These are phyloP conservation scores for Wilcoxina mikolae DNA, from an alignment of 495 filamentous ascomycete species.

Conservation along the genomic window DNA sequence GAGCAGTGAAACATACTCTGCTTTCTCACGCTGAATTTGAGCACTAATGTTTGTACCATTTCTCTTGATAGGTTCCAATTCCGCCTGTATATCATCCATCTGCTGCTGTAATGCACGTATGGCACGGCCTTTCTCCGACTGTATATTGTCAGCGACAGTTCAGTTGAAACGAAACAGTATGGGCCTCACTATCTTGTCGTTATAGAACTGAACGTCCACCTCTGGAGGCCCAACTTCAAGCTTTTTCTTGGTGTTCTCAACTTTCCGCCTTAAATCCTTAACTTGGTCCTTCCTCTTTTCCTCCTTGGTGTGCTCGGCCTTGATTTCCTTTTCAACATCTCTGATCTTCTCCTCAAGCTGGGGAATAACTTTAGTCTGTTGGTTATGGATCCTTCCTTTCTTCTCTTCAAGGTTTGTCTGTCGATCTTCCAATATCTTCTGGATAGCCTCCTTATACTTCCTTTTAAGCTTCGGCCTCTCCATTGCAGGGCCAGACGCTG, in stretches of 20 bases:
- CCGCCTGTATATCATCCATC: slow-evolving; percentile 23
- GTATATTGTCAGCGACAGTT: slow-evolving; percentile 12
- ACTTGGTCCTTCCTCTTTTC: slow-evolving; percentile 39
- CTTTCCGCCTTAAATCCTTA: slow-evolving; percentile 26
- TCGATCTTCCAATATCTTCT: slow-evolving; percentile 12
- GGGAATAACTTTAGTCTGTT: slow-evolving; percentile 39
- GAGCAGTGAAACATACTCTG: slow-evolving; percentile 28
- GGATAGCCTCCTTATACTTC: slow-evolving; percentile 35
- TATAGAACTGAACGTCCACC: slow-evolving; percentile 39
- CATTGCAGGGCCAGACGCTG: slow-evolving; percentile 52
- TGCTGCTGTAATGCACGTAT: slow-evolving; percentile 35
- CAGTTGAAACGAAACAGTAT: background rate
- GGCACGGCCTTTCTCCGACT: slow-evolving; percentile 37
- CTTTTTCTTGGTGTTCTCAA: slow-evolving; percentile 32
- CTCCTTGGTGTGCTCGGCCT: slow-evolving; percentile 43
- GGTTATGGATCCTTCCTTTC: slow-evolving; percentile 38
- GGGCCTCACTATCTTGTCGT: slow-evolving; percentile 39
- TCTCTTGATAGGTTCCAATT: slow-evolving; percentile 25
- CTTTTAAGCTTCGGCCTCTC: slow-evolving; percentile 50
- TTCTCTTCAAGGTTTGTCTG: slow-evolving; percentile 18
- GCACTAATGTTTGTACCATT: slow-evolving; percentile 13
- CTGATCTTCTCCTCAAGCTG: slow-evolving; percentile 40
- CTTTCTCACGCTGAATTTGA: slow-evolving; percentile 31
- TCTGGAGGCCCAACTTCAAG: slow-evolving; percentile 35
- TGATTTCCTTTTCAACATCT: slow-evolving; percentile 39